phyloP scores from a whole-genome alignment of 345 rosid genomes.

The Acer negundo region DNA sequence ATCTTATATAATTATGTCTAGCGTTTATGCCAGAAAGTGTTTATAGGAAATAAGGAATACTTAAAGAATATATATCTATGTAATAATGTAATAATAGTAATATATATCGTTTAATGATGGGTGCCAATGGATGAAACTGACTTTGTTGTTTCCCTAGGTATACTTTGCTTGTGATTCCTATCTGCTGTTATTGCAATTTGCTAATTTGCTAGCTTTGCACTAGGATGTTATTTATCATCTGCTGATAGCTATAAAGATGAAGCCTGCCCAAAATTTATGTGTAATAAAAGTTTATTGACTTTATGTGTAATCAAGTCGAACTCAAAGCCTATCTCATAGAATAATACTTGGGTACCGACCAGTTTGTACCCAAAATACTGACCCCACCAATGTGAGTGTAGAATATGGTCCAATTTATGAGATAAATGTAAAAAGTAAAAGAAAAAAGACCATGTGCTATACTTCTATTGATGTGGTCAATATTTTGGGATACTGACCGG shows the following conservation, averaged over 20 bases:
- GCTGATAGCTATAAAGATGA: background rate
- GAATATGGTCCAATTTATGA: too few relatives aligned
- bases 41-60: background rate
- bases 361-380: too few relatives aligned
- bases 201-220: conserved; percentile 1
- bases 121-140: background rate
- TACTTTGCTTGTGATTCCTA: background rate
- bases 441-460: too few relatives aligned
- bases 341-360: too few relatives aligned
- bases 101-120: background rate
- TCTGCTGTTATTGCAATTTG: background rate
- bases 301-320: too few relatives aligned
- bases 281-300: too few relatives aligned
- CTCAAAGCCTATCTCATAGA: too few relatives aligned
- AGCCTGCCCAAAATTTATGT: background rate
- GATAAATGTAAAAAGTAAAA: too few relatives aligned
- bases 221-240: background rate
- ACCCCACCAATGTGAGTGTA: too few relatives aligned
- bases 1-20: background rate
- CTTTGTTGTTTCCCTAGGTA: background rate
- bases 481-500: too few relatives aligned
- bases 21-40: background rate
- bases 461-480: too few relatives aligned
- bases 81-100: background rate
- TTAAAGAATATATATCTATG: background rate